These are phyloP conservation scores for Ogataea corticis DNA, from an alignment of 805 yeast genomes.

Conservation along the genomic window DNA sequence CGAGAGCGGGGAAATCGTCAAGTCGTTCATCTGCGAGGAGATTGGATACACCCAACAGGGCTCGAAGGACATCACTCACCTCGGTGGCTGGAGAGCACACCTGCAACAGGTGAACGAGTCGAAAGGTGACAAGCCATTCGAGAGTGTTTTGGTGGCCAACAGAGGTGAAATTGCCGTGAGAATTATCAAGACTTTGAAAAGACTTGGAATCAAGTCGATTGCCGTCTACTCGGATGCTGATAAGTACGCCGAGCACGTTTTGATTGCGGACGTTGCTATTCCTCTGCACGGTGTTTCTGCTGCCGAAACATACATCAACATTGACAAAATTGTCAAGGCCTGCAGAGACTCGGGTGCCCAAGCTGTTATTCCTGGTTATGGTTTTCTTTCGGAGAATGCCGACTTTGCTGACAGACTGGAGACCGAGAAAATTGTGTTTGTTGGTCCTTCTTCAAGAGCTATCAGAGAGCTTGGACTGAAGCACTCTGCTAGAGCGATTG, in stretches of 20 bases:
- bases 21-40: constrained; percentile 95
- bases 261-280: constrained; percentile 77
- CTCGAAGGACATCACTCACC: constrained; percentile 76
- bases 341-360: constrained; percentile 83
- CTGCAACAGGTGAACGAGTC: constrained; percentile 33
- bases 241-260: constrained; percentile 83
- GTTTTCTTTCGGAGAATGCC: constrained; percentile 94
- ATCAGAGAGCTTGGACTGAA: constrained; percentile 89
- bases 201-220: constrained; percentile 72
- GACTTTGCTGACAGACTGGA: constrained; percentile 90
- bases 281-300: constrained; percentile 81
- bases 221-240: constrained; percentile 93
- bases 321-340: constrained; percentile 82
- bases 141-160: constrained; percentile 89
- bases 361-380: constrained; percentile 98
- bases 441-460: constrained; percentile 96
- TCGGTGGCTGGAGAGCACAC: constrained; percentile 86
- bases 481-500: constrained; percentile 96
- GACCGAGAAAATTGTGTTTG: constrained; percentile 81
- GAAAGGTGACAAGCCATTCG: constrained; percentile 58
- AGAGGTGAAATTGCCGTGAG: constrained; percentile 98
- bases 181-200: constrained; percentile 84
- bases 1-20: constrained; percentile 77
- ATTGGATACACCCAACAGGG: constrained; percentile 72
- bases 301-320: constrained; percentile 84